Base-by-base conservation (phyloP, 1,284 basidiomycete genomes). In the Ceratobasidium sp. region DNA sequence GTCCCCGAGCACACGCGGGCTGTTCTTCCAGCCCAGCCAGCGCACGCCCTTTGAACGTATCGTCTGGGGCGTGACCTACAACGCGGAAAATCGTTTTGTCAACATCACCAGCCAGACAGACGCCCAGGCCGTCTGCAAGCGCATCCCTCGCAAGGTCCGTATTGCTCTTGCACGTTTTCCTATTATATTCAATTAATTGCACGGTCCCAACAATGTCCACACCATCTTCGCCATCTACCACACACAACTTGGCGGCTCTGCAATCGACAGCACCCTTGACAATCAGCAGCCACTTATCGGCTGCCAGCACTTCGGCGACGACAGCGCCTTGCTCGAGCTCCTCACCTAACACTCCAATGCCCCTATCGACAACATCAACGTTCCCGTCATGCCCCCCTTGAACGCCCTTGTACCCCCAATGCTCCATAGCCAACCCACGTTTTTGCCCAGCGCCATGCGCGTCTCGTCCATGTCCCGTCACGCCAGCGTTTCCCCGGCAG, bases 141-240 rank as follows among this genome's bases (percentile, higher is more conserved):
- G 91, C 75, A 93, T 97, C 28, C 95, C 96, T 81, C 91, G 91
- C 78, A 94, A 94, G 88, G 95, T 95, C 23, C 56, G 13, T 57
- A 64, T 46, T 28, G 15, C 23, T 70, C 48, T 42, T 9, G 13
- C 56, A 10, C 33, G n/a, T n/a, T n/a, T n/a, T 65, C 1, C 52
- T 78, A 73, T 80, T 59, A 44, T n/a, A 17, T 40, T n/a, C n/a
- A 44, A 61, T 6, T 80, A 96, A 94, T 87, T 97, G 77, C 91
- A 92, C 82, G 94, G 97, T 74, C 88, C 89, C 42, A 95, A 97
- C 80, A 94, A 96, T 80, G 94, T 95, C 80, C 91, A 93, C 82
- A 83, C 88, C 3, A 90, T 88, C 42, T 92, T 92, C 82, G 90
- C 92, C 23, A 92, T 97, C 75, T 96, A 94, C 86, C 91, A 91